Percentiles rank a stretch among this genome's conserved stretches.
Evolutionary conservation across 2,329 filamentous ascomycete genomes (phyloP).

Genomic region (Penicillium griseofulvum): DNA sequence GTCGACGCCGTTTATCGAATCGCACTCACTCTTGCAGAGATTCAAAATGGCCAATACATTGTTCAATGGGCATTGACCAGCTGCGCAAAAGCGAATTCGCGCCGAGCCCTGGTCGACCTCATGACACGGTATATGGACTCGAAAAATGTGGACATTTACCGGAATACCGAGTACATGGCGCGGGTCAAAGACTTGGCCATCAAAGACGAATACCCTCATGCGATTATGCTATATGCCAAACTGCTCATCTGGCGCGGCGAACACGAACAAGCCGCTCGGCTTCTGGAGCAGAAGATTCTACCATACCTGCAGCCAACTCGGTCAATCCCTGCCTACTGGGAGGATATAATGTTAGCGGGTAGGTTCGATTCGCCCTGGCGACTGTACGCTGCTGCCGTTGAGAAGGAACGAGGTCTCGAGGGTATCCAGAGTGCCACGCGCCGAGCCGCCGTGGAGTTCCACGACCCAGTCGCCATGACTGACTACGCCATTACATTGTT

Average conservation of each 20-base stretch:
- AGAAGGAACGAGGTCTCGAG: conserved; percentile 1
- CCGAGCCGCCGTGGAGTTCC: conserved; percentile 30
- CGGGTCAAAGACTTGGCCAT: conserved; percentile 25
- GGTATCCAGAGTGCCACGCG: conserved; percentile 23
- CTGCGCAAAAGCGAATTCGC: conserved; percentile 23
- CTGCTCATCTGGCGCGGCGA: conserved; percentile 24
- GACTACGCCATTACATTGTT: conserved; percentile 26
- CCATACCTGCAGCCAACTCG: conserved; percentile 19
- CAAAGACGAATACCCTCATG: conserved; percentile 25
- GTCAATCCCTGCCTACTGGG: not conserved
- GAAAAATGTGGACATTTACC: not conserved
- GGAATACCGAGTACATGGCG: conserved; percentile 12
- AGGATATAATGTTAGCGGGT: conserved; percentile 12
- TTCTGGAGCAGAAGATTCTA: conserved; percentile 29
- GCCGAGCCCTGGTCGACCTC: conserved; percentile 16
- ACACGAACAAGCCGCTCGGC: conserved; percentile 18
- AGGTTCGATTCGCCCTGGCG: conserved; percentile 29
- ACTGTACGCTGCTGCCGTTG: conserved; percentile 21
- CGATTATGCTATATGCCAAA: conserved; percentile 30
- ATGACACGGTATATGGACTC: conserved; percentile 10
- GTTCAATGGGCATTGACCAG: conserved; percentile 22
- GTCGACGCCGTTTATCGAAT: conserved; percentile 28
- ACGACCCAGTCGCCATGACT: conserved; percentile 30
- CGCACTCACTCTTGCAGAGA: conserved; percentile 9
- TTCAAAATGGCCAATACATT: not conserved